Evolutionary conservation across 2,329 filamentous ascomycete genomes (phyloP).

Genomic region (Pleoardoris graminearum): DNA sequence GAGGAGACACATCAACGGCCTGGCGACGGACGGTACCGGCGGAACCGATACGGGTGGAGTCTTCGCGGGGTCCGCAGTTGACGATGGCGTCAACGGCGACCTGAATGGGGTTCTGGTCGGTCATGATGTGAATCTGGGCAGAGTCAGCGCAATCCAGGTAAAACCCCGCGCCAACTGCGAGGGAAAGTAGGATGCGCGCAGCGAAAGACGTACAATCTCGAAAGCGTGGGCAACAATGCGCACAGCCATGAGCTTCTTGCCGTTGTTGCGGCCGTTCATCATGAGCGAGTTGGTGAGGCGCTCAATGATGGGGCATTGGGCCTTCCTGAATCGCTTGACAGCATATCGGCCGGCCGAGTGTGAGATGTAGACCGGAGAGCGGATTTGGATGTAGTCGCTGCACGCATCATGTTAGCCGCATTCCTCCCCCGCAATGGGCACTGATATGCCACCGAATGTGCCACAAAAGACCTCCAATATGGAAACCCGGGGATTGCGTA

Average conservation of each 20-base stretch:
- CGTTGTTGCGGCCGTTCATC: slow-evolving; percentile 99
- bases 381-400: slow-evolving; percentile 99
- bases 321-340: slow-evolving; percentile 99
- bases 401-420: slow-evolving; percentile 43
- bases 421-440: slow-evolving; percentile 21
- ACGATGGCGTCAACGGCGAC: slow-evolving; percentile 99
- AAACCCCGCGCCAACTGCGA: background rate
- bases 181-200: background rate
- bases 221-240: slow-evolving; percentile 98
- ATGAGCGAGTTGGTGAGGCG: slow-evolving; percentile 99
- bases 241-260: slow-evolving; percentile 99
- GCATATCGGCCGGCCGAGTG: slow-evolving; percentile 99
- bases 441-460: slow-evolving; percentile 21
- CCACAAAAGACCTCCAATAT: slow-evolving; percentile 10
- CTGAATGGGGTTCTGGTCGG: slow-evolving; percentile 99
- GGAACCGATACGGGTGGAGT: slow-evolving; percentile 98
- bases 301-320: slow-evolving; percentile 99
- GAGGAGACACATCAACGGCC: slow-evolving; percentile 99
- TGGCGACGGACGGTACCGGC: slow-evolving; percentile 99
- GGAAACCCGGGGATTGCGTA: slow-evolving; percentile 59
- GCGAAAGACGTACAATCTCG: slow-evolving; percentile 82
- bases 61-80: slow-evolving; percentile 99
- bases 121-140: slow-evolving; percentile 97
- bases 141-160: slow-evolving; percentile 6
- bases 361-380: slow-evolving; percentile 97